A percentile compares a stretch with the other conserved stretches of the same genome.
These are phyloP conservation scores for Nicotiana attenuata DNA, from an alignment of 257 asterid genomes.

Conservation along the genomic window DNA sequence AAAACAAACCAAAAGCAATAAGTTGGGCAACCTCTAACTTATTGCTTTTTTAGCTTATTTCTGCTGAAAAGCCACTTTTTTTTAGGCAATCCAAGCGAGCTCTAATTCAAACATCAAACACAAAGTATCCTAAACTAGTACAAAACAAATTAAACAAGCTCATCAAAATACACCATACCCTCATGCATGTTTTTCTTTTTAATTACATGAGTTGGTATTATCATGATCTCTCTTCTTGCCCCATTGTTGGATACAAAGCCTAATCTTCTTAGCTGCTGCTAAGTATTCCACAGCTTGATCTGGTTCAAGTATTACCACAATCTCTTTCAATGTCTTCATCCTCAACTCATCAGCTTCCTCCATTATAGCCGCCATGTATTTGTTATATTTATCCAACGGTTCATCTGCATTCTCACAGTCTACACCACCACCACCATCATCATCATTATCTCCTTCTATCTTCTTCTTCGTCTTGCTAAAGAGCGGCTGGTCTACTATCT, in stretches of 20 bases:
- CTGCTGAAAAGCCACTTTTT: no score
- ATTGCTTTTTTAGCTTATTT: no score
- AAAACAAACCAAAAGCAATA: no score
- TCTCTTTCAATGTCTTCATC: constrained; percentile 32
- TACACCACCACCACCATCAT: no score
- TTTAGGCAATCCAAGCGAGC: no score
- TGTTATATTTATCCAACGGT: constrained; percentile 31
- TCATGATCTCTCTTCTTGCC: constrained; percentile 33
- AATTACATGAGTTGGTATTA: not conserved
- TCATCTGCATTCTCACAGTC: constrained; percentile 14
- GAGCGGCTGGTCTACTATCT: constrained; percentile 32
- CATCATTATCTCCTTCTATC: no score
- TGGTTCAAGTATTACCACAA: constrained; percentile 37
- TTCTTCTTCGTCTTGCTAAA: constrained; percentile 11
- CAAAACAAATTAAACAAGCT: no score
- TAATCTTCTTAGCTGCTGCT: constrained; percentile 39
- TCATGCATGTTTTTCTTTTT: no score
- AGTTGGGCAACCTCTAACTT: no score
- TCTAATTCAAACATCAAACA: not conserved
- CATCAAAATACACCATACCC: no score
- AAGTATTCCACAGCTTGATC: constrained; percentile 49
- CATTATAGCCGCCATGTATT: constrained; percentile 25
- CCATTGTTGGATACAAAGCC: constrained; percentile 42
- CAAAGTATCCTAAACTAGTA: not conserved
- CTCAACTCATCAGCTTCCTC: constrained; percentile 46